Percentiles rank a stretch among this genome's conserved stretches.
Conservation (phyloP, 148 eudicot genomes). For the Camellia sinensis region DNA sequence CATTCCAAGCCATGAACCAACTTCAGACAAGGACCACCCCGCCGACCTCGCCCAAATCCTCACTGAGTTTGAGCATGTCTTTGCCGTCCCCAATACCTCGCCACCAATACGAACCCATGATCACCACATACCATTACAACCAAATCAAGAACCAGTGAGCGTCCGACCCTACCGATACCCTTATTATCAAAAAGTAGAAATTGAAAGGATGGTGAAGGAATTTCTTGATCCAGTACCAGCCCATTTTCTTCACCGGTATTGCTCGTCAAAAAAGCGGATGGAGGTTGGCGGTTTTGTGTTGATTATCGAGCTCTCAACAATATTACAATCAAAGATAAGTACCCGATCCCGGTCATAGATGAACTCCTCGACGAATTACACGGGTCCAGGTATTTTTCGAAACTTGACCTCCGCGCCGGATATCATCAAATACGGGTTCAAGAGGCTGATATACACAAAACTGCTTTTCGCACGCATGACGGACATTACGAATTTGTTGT, state of each 20-base stretch:
- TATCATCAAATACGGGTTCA: neutral
- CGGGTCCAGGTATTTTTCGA: neutral
- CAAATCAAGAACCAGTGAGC: constrained; percentile 3
- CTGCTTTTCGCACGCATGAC: neutral
- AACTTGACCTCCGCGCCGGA: neutral
- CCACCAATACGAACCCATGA: neutral
- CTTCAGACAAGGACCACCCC: no score
- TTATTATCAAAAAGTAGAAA: neutral
- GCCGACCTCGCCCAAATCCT: no score
- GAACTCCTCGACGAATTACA: neutral
- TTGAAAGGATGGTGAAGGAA: neutral
- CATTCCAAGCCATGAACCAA: no score
- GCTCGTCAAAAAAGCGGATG: neutral
- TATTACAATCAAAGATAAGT: neutral
- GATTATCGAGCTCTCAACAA: constrained; percentile 3
- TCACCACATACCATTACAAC: neutral
- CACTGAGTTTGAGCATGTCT: no score
- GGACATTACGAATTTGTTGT: neutral
- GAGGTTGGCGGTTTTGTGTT: neutral
- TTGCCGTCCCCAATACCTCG: no score
- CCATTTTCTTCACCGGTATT: constrained; percentile 1
- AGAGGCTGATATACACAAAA: neutral
- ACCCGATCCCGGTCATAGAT: constrained; percentile 3
- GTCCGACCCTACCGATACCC: constrained; percentile 3
- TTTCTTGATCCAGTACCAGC: neutral